Conservation (phyloP, 495 filamentous ascomycete species). For the Xanthoparmelia taractica region DNA sequence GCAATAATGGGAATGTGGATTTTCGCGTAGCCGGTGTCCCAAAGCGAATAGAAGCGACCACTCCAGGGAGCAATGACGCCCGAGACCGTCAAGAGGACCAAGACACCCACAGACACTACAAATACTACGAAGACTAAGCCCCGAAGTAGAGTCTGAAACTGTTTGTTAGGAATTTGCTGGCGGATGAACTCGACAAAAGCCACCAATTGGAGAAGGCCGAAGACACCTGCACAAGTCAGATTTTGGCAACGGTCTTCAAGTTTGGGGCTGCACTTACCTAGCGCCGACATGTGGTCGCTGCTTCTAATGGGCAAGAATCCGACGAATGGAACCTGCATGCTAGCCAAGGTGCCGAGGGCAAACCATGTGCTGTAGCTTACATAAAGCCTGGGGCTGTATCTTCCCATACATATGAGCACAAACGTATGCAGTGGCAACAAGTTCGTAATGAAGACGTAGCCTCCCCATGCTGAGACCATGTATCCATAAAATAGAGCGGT, state of each 20-base stretch:
- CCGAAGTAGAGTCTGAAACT: constrained; percentile 81
- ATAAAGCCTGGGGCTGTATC: constrained; percentile 89
- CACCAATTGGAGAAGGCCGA: constrained; percentile 90
- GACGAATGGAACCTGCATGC: constrained; percentile 99
- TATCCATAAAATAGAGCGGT: constrained; percentile 98
- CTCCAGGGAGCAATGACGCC: constrained; percentile 97
- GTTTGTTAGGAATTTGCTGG: constrained; percentile 75
- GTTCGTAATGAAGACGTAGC: constrained; percentile 99
- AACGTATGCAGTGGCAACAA: constrained; percentile 93
- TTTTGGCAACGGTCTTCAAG: neutral
- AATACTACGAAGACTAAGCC: constrained; percentile 72
- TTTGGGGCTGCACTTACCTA: constrained; percentile 53
- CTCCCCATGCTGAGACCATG: constrained; percentile 99
- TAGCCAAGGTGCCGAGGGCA: constrained; percentile 88
- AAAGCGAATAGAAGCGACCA: constrained; percentile 97
- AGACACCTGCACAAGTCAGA: constrained; percentile 59
- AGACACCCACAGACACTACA: constrained; percentile 59
- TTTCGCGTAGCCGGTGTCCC: constrained; percentile 99
- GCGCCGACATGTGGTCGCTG: constrained; percentile 96
- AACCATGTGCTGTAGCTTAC: constrained; percentile 98
- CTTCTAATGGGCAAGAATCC: constrained; percentile 93
- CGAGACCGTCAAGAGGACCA: constrained; percentile 74
- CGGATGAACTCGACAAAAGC: constrained; percentile 89
- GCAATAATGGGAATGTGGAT: constrained; percentile 99
- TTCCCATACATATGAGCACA: constrained; percentile 92